Evolutionary conservation across 768 basidiomycete genomes (phyloP), one percentile per base, ranked within the genome.

Genomic region (Phaeolepiota aurea): DNA sequence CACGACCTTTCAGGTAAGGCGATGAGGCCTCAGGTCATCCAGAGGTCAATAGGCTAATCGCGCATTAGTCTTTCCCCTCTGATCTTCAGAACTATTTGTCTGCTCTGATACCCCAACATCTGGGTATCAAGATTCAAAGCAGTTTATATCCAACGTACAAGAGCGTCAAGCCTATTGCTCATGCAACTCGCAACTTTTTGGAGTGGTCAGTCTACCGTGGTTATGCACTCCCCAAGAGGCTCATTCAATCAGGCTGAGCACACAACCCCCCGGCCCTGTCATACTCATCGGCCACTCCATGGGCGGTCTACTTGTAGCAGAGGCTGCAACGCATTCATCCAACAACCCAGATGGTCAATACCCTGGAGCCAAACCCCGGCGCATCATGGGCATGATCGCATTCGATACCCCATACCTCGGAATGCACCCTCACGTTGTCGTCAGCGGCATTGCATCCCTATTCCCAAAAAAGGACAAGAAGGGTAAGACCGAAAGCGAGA

Each of bases 111-210:
- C 64, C 70, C 16, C 20, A 47, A 1, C 52, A 63, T 40, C 49
- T 65, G 2, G 56, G 57, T 25, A 47, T 74, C 32, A 60, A 59
- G 38, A 53, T 76, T 14, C 62, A 65, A 43, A 68, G 59, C 42
- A 76, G 69, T 42, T 30, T 79, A 46, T 79, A 79, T 57, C 77
- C 77, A 2, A 77, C 76, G 0, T 79, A 79, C 51, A 76, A 74
- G 62, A 74, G 70, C 48, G 59, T 66, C 13, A 75, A 73, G 44
- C 72, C 75, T 1, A 66, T 79, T 20, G 64, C 68, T 2, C 49
- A 59, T 41, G 76, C 74, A 1, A 70, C 71, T 4, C 61, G 58
- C 47, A 74, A 73, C 49, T 76, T 79, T 48, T 54, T 79, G 33
- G 66, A 65, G 63, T 79, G 77, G 77, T 76, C 21, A 7, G 60